These are phyloP conservation scores for Mycena galopus DNA, from an alignment of 768 basidiomycete genomes.

Conservation along the genomic window DNA sequence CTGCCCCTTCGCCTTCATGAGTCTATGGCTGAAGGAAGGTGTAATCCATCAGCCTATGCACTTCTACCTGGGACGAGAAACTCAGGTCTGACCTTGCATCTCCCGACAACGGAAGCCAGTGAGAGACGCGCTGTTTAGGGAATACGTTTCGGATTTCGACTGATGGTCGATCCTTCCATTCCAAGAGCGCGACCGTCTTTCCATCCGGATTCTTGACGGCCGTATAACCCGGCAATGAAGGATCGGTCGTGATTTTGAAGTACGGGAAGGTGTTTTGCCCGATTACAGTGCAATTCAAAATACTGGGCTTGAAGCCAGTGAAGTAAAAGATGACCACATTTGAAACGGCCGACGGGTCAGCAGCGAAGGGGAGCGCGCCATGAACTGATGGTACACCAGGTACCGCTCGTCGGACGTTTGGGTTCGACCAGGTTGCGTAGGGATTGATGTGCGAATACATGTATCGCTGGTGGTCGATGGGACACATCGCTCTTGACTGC, in stretches of 20 bases:
- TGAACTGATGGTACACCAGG: conserved; percentile 52
- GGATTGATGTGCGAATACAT: conserved; percentile 22
- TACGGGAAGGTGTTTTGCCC: conserved; percentile 48
- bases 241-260: conserved; percentile 51
- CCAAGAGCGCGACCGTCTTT: conserved; percentile 51
- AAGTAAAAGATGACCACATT: conserved; percentile 51
- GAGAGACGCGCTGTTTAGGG: conserved; percentile 45
- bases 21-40: conserved; percentile 38
- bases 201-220: conserved; percentile 37
- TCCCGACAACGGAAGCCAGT: conserved; percentile 53
- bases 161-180: conserved; percentile 46
- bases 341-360: conserved; percentile 10
- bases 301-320: conserved; percentile 46
- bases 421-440: conserved; percentile 21
- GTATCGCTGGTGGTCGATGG: background rate
- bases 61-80: background rate
- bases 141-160: conserved; percentile 51
- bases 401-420: background rate
- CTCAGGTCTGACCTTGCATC: conserved; percentile 46
- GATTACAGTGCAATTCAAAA: conserved; percentile 21
- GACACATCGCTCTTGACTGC: background rate
- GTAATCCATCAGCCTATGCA: conserved; percentile 27
- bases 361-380: conserved; percentile 57
- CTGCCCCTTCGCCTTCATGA: conserved; percentile 49
- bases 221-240: conserved; percentile 46